Conservation (phyloP, 352 stramenopile species). For the Phytophthora cryptogea region DNA sequence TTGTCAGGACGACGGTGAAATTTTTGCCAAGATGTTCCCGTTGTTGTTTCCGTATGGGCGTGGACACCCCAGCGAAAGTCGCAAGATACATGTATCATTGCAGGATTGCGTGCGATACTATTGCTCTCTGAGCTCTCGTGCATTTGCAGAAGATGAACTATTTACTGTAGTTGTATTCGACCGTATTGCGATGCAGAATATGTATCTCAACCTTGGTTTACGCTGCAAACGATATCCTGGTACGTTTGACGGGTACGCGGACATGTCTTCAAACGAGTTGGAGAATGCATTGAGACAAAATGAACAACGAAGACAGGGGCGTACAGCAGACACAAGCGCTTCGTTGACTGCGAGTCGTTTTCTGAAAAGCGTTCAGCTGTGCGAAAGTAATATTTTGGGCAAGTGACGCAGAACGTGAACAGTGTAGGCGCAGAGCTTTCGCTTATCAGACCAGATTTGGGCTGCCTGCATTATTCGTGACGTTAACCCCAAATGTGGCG, state of each 20-base stretch:
- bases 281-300: neutral
- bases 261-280: neutral
- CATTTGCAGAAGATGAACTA: neutral
- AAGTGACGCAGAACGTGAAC: neutral
- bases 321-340: neutral
- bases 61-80: neutral
- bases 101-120: neutral
- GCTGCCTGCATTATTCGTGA: no score
- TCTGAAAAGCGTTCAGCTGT: neutral
- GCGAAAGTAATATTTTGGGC: neutral
- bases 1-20: neutral
- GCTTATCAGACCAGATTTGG: no score
- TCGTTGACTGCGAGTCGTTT: neutral
- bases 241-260: neutral
- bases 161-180: slow-evolving; percentile 1
- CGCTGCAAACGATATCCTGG: neutral
- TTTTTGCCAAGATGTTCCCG: slow-evolving; percentile 1
- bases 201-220: neutral
- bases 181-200: neutral
- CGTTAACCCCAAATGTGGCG: neutral
- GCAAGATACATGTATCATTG: neutral
- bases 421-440: neutral
- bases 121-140: neutral
- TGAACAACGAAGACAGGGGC: neutral
- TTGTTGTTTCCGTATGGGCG: neutral